Conservation (phyloP, 441 rosid genomes). For the Breynia disticha region DNA sequence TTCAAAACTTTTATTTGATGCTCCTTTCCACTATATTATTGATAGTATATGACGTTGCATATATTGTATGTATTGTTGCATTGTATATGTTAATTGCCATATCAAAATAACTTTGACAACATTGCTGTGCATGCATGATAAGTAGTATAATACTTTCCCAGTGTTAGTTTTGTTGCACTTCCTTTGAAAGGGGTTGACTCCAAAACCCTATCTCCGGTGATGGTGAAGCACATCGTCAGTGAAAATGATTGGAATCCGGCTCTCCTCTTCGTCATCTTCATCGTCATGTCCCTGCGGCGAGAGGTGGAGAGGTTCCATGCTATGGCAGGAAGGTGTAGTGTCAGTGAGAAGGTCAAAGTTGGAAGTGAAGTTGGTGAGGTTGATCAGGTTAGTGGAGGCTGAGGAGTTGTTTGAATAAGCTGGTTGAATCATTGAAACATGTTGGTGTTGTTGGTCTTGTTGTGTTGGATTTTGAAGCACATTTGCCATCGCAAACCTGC, state of each 20-base stretch:
- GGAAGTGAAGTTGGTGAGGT: conserved; percentile 43
- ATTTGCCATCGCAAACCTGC: conserved; percentile 57
- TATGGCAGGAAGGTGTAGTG: conserved; percentile 39
- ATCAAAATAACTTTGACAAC: too few species aligned
- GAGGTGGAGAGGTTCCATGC: conserved; percentile 44
- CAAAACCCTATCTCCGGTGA: conserved; percentile 17
- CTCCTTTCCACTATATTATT: too few species aligned
- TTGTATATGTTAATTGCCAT: too few species aligned
- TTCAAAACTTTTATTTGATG: too few species aligned
- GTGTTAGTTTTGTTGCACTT: too few species aligned
- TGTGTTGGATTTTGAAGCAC: conserved; percentile 44
- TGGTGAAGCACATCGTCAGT: conserved; percentile 33
- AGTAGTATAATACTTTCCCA: too few species aligned
- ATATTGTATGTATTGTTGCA: too few species aligned
- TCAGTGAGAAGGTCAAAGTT: conserved; percentile 41
- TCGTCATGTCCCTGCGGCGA: conserved; percentile 32
- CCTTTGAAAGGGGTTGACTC: too few species aligned
- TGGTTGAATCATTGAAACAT: conserved; percentile 49
- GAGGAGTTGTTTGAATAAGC: conserved; percentile 88
- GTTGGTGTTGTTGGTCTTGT: too few species aligned
- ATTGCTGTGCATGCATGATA: too few species aligned
- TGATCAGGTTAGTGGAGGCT: conserved; percentile 62
- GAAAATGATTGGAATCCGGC: conserved; percentile 34
- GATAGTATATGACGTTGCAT: too few species aligned
- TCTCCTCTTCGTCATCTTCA: conserved; percentile 67